phyloP scores from a whole-genome alignment of 345 rosid species.

The Dovyalis caffra region DNA sequence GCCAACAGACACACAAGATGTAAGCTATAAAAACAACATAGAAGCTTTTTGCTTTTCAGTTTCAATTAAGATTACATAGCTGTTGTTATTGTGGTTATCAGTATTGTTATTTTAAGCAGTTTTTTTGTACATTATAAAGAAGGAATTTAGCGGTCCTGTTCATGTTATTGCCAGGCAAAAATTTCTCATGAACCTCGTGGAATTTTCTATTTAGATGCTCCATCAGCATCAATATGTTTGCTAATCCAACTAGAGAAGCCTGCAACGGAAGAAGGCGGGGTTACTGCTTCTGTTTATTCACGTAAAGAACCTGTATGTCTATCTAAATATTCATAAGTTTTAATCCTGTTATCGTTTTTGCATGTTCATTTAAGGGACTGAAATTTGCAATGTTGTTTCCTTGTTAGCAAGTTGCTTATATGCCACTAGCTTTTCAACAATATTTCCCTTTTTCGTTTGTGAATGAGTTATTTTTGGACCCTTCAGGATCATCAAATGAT shows the following conservation, averaged over 20 bases:
- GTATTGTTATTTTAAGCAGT: neutral
- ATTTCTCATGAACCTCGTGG: slow-evolving; percentile 63
- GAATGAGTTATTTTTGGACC: too few relatives aligned
- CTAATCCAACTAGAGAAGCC: slow-evolving; percentile 91
- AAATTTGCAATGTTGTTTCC: slow-evolving; percentile 12
- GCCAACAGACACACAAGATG: slow-evolving; percentile 82
- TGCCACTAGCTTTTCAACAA: neutral
- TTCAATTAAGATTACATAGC: neutral
- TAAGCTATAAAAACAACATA: slow-evolving; percentile 37
- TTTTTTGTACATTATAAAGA: neutral
- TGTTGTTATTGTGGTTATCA: too few relatives aligned
- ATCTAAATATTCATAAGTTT: neutral
- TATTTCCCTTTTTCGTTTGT: neutral
- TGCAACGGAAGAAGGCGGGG: slow-evolving; percentile 91
- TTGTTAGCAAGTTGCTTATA: slow-evolving; percentile 3
- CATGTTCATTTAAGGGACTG: neutral
- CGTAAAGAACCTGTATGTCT: slow-evolving; percentile 97
- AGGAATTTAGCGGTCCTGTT: slow-evolving; percentile 13
- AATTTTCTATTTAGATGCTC: slow-evolving; percentile 87
- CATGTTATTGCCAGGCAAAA: slow-evolving; percentile 51
- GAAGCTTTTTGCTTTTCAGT: neutral
- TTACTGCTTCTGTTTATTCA: slow-evolving; percentile 90
- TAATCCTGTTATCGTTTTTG: neutral
- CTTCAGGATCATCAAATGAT: too few relatives aligned
- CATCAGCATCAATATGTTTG: slow-evolving; percentile 84